A percentile compares a stretch with the other conserved stretches of the same genome.
These are phyloP conservation scores for Crithidia bombi DNA, from an alignment of 208 protist genomes.

Conservation along the genomic window DNA sequence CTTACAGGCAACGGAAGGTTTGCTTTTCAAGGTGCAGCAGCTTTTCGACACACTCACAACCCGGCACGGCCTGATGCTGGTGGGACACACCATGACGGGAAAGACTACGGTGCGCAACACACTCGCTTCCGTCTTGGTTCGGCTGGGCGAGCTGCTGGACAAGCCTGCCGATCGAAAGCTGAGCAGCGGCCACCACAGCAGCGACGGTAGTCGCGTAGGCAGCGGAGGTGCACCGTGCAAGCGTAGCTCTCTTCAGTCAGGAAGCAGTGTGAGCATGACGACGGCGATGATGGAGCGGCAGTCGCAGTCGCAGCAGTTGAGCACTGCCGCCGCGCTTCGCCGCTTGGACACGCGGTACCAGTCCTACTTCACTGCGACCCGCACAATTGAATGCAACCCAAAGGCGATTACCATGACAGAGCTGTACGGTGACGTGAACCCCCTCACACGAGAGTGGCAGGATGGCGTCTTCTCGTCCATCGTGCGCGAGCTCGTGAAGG, in stretches of 20 bases:
- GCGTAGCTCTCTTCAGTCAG: neutral
- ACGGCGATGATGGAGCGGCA: too few species aligned
- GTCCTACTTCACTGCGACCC: slow-evolving; percentile 73
- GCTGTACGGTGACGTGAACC: slow-evolving; percentile 96
- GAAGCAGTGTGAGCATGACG: too few species aligned
- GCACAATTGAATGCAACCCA: slow-evolving; percentile 86
- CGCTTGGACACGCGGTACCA: slow-evolving; percentile 55
- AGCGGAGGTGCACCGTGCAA: neutral
- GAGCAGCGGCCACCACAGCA: slow-evolving; percentile 16
- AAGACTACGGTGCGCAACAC: slow-evolving; percentile 91
- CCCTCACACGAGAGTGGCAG: slow-evolving; percentile 95
- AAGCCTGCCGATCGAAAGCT: neutral
- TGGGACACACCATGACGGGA: slow-evolving; percentile 95
- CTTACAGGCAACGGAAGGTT: slow-evolving; percentile 75
- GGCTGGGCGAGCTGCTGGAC: slow-evolving; percentile 39
- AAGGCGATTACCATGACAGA: slow-evolving; percentile 96
- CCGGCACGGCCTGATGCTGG: slow-evolving; percentile 93
- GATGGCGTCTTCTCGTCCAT: slow-evolving; percentile 94
- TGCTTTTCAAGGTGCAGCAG: slow-evolving; percentile 89
- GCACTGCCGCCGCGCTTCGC: slow-evolving; percentile 22
- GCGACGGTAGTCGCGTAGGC: neutral
- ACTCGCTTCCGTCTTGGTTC: slow-evolving; percentile 73
- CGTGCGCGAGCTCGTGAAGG: slow-evolving; percentile 80
- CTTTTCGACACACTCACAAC: slow-evolving; percentile 93
- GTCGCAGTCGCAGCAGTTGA: neutral